A percentile compares a stretch with the other conserved stretches of the same genome.
Conservation (phyloP, 2,329 filamentous ascomycete genomes). For the Botrytis fabae region DNA sequence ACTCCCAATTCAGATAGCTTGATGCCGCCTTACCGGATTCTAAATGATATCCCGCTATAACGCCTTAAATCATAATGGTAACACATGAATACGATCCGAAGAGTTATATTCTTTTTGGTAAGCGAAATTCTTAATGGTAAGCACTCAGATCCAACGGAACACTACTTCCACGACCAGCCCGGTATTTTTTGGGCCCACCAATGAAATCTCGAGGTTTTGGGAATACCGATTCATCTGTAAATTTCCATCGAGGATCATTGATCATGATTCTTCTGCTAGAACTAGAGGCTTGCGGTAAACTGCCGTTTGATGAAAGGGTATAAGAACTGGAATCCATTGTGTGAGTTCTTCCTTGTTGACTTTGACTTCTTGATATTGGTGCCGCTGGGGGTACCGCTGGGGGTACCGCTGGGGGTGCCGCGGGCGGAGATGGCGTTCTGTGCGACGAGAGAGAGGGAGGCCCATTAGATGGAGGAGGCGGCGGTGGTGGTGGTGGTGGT, state of each 20-base stretch:
- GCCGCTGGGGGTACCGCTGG: constrained; percentile 41
- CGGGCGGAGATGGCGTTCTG: constrained; percentile 44
- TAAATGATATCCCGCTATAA: constrained; percentile 21
- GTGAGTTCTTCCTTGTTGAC: constrained; percentile 51
- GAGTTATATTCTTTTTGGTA: neutral
- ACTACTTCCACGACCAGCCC: constrained; percentile 89
- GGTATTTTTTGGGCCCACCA: constrained; percentile 74
- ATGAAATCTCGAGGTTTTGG: constrained; percentile 82
- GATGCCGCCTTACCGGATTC: constrained; percentile 20
- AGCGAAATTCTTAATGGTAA: constrained; percentile 33
- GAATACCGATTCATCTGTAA: constrained; percentile 76
- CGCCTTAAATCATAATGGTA: constrained; percentile 24
- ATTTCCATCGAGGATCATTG: constrained; percentile 81
- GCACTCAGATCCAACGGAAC: constrained; percentile 81
- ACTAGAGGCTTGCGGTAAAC: constrained; percentile 49
- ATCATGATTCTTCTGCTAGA: constrained; percentile 56
- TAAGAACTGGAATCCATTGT: constrained; percentile 76
- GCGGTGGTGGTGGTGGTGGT: constrained; percentile 42
- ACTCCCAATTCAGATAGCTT: constrained; percentile 16
- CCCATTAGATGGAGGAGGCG: constrained; percentile 42
- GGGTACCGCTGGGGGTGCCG: constrained; percentile 42
- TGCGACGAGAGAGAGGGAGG: constrained; percentile 41
- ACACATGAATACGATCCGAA: constrained; percentile 15
- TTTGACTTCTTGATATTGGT: constrained; percentile 43
- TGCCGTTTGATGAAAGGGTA: constrained; percentile 67